Conservation (phyloP, 306 rosid species). For the Comarum palustre region DNA sequence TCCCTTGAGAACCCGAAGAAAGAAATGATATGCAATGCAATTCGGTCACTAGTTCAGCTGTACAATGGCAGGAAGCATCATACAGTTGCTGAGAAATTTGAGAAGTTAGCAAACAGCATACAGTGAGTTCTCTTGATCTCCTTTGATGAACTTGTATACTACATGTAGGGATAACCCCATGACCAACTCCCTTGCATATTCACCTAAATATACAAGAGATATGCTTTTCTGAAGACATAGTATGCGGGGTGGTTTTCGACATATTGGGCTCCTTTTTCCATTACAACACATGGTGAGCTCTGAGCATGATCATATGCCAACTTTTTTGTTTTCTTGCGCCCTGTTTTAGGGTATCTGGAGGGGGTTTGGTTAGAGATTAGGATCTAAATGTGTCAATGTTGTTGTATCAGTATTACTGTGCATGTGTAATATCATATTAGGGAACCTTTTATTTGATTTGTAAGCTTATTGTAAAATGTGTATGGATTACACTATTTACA, state of each 20-base stretch:
- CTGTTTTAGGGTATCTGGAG: not conserved
- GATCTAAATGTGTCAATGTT: not conserved
- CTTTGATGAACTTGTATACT: not conserved
- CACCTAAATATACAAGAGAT: not conserved
- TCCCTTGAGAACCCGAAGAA: conserved; percentile 52
- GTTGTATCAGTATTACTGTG: not conserved
- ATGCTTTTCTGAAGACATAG: not conserved
- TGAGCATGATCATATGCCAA: not conserved
- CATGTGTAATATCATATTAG: not conserved
- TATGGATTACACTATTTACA: not conserved
- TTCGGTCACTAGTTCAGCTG: conserved; percentile 56
- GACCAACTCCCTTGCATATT: not conserved
- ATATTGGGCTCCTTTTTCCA: not conserved
- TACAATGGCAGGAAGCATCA: conserved; percentile 46
- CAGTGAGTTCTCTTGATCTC: conserved; percentile 11
- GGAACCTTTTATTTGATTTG: not conserved
- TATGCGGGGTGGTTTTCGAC: not conserved
- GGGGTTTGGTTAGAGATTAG: not conserved
- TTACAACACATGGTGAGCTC: not conserved
- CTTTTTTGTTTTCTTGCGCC: not conserved
- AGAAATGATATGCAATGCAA: conserved; percentile 59
- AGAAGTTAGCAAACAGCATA: conserved; percentile 43
- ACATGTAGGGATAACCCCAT: not conserved
- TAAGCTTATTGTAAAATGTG: not conserved
- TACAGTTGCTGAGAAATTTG: conserved; percentile 57